Evolutionary conservation across 768 basidiomycete species (phyloP).

Genomic region (Porpolomopsis calyptriformis): DNA sequence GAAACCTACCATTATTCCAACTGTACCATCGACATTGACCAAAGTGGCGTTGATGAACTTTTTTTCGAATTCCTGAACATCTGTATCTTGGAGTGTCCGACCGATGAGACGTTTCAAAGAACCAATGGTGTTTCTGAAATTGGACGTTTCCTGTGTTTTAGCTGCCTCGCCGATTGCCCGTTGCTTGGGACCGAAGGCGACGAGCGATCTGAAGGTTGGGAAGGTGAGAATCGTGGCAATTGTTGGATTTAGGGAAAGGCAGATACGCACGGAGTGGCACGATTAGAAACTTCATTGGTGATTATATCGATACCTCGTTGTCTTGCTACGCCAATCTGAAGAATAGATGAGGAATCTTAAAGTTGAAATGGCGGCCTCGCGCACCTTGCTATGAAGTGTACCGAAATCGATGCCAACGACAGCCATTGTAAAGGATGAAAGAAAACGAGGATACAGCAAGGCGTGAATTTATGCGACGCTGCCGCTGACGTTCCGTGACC

Average conservation of each 20-base stretch:
- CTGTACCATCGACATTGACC: conserved; percentile 71
- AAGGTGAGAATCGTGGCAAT: conserved; percentile 2
- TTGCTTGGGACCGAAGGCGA: conserved; percentile 88
- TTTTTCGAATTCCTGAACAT: conserved; percentile 76
- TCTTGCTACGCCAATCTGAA: conserved; percentile 87
- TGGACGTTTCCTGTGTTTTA: conserved; percentile 96
- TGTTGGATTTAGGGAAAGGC: not conserved
- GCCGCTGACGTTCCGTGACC: not conserved
- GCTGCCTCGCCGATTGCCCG: conserved; percentile 89
- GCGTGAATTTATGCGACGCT: not conserved
- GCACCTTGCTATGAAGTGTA: conserved; percentile 77
- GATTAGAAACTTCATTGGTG: conserved; percentile 95
- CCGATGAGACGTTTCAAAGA: conserved; percentile 86
- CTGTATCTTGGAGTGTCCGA: conserved; percentile 66
- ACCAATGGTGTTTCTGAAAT: conserved; percentile 96
- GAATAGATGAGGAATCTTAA: conserved; percentile 10
- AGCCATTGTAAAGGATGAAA: conserved; percentile 45
- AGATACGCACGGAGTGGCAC: conserved; percentile 80
- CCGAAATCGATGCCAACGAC: conserved; percentile 96
- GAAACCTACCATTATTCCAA: conserved; percentile 66
- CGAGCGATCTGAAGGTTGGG: conserved; percentile 57
- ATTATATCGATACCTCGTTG: conserved; percentile 98
- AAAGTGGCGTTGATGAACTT: conserved; percentile 84
- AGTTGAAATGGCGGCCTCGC: conserved; percentile 12
- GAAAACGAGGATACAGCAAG: conserved; percentile 11